Evolutionary conservation across 306 rosid species (phyloP).

Genomic region (Casuarina glauca): DNA sequence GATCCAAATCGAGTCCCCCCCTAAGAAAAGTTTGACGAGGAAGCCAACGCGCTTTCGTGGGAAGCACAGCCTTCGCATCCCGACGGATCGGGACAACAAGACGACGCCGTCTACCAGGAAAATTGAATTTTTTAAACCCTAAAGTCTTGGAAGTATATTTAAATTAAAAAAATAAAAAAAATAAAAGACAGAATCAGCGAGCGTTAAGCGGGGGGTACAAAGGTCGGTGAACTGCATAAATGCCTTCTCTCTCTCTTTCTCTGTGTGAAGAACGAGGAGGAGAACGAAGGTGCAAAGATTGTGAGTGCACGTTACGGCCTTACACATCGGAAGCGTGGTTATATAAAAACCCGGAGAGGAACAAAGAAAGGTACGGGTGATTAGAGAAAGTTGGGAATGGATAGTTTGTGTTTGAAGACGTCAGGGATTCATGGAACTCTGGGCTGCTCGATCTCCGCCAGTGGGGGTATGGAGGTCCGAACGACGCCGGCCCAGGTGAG

Average conservation of each 20-base stretch:
- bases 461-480: slow-evolving; percentile 58
- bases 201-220: not conserved
- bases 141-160: not conserved
- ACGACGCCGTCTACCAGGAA: not conserved
- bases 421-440: slow-evolving; percentile 48
- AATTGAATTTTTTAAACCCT: no score
- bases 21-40: slow-evolving; percentile 5
- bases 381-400: slow-evolving; percentile 40
- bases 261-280: not conserved
- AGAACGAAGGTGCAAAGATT: slow-evolving; percentile 8
- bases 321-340: not conserved
- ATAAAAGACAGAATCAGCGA: not conserved
- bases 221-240: slow-evolving; percentile 22
- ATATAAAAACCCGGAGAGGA: not conserved
- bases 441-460: slow-evolving; percentile 53
- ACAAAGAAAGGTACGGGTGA: not conserved
- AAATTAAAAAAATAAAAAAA: not conserved
- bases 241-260: not conserved
- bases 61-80: not conserved
- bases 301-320: not conserved
- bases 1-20: not conserved
- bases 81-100: not conserved
- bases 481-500: slow-evolving; percentile 47
- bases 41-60: slow-evolving; percentile 34
- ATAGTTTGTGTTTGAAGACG: slow-evolving; percentile 57